A percentile compares a stretch with the other conserved stretches of the same genome.
phyloP scores from a whole-genome alignment of 1,284 basidiomycete genomes.

The Laetiporus sulphureus region DNA sequence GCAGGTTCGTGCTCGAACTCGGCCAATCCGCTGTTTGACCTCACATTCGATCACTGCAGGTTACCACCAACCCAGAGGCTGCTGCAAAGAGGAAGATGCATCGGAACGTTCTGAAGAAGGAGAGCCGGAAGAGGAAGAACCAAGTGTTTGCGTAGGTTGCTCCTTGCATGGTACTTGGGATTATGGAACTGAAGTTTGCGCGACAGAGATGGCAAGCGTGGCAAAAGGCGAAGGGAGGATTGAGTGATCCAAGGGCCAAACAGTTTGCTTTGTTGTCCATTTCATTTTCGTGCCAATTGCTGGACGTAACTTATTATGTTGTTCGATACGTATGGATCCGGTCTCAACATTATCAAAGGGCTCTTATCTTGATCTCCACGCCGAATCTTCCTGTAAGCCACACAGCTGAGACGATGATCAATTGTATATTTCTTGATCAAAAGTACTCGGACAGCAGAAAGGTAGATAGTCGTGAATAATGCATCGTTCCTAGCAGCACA shows the following conservation, averaged over 20 bases:
- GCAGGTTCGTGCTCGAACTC: constrained; percentile 45
- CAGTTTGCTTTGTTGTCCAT: neutral
- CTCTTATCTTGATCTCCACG: too few species aligned
- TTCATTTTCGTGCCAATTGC: neutral
- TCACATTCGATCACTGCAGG: constrained; percentile 26
- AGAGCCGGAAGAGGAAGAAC: constrained; percentile 76
- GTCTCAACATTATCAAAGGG: too few species aligned
- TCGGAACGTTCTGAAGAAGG: constrained; percentile 67
- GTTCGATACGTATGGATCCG: neutral
- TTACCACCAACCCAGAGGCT: constrained; percentile 66
- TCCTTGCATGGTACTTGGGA: too few species aligned
- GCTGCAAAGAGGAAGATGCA: constrained; percentile 73
- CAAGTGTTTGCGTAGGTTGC: constrained; percentile 50
- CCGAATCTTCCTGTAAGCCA: too few species aligned
- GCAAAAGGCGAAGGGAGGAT: constrained; percentile 19
- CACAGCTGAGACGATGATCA: too few species aligned
- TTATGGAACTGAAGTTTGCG: too few species aligned
- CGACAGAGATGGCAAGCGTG: constrained; percentile 21
- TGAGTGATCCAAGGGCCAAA: constrained; percentile 1
- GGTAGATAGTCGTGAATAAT: too few species aligned
- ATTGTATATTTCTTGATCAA: too few species aligned
- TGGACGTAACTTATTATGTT: constrained; percentile 1
- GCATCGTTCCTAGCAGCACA: too few species aligned
- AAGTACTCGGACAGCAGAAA: too few species aligned
- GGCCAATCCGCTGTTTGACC: too few species aligned